Conservation (phyloP, 179 eudicot genomes). For the Sideroxylon spinosum region DNA sequence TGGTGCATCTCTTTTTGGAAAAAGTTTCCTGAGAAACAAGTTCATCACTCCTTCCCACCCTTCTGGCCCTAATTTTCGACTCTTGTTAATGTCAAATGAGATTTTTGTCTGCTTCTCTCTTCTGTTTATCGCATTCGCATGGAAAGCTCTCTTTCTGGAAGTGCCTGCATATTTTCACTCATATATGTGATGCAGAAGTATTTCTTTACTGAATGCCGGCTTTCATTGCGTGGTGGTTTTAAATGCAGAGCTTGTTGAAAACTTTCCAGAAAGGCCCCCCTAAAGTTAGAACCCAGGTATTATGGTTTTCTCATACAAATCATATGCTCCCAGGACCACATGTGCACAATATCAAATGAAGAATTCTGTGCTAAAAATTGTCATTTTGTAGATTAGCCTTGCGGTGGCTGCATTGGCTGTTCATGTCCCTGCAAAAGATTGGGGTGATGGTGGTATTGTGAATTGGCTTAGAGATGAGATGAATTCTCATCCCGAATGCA, state of each 20-base stretch:
- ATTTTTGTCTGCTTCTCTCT: not conserved
- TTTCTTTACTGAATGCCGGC: not conserved
- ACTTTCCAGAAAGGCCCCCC: constrained; percentile 83
- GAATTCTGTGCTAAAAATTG: constrained; percentile 13
- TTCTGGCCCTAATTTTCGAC: not conserved
- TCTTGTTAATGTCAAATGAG: not conserved
- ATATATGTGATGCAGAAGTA: not conserved
- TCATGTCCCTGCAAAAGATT: constrained; percentile 88
- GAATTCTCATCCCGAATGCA: constrained; percentile 75
- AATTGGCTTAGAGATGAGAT: constrained; percentile 89
- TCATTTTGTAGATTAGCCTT: constrained; percentile 72
- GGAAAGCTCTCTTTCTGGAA: not conserved
- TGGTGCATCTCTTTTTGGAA: not conserved
- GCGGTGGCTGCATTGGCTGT: constrained; percentile 99
- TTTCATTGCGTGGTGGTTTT: constrained; percentile 15
- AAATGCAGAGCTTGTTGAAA: constrained; percentile 73
- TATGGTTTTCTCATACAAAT: constrained; percentile 8
- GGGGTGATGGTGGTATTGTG: constrained; percentile 95
- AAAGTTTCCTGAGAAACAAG: not conserved
- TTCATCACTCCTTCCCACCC: not conserved
- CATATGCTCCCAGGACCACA: not conserved
- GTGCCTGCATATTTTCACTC: not conserved
- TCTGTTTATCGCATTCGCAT: not conserved
- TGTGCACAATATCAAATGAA: not conserved
- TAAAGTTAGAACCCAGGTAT: constrained; percentile 98